These are phyloP conservation scores for Clonostachys chloroleuca DNA, from an alignment of 2,329 filamentous ascomycete genomes.

Conservation along the genomic window DNA sequence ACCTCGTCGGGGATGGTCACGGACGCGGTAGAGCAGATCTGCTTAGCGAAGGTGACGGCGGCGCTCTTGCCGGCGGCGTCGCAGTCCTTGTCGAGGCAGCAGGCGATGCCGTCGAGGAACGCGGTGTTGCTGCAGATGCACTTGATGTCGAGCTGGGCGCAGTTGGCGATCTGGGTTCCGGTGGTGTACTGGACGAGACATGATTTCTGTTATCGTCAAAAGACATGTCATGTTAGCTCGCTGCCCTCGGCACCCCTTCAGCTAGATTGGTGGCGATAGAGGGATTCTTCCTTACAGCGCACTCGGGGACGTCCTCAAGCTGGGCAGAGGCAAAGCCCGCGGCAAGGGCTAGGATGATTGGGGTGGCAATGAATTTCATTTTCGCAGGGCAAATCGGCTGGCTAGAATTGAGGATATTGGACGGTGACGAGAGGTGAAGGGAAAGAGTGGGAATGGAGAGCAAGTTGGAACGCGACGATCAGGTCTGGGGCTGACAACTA, in stretches of 20 bases:
- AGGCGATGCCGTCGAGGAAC: slow-evolving; percentile 34
- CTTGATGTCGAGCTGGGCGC: slow-evolving; percentile 26
- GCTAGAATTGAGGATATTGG: neutral
- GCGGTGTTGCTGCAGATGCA: slow-evolving; percentile 34
- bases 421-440: neutral
- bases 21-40: slow-evolving; percentile 28
- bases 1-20: slow-evolving; percentile 29
- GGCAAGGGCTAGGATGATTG: slow-evolving; percentile 17
- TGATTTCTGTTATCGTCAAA: slow-evolving; percentile 3
- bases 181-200: slow-evolving; percentile 25
- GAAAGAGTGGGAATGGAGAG: neutral
- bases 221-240: neutral
- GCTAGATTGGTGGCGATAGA: neutral
- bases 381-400: slow-evolving; percentile 6
- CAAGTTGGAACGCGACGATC: neutral
- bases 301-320: slow-evolving; percentile 22
- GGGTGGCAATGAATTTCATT: slow-evolving; percentile 25
- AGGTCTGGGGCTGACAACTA: too few species aligned
- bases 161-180: slow-evolving; percentile 27
- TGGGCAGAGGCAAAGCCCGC: slow-evolving; percentile 27
- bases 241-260: too few species aligned
- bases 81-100: slow-evolving; percentile 31
- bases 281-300: slow-evolving; percentile 26
- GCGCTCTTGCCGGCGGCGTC: slow-evolving; percentile 18
- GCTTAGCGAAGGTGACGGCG: slow-evolving; percentile 28